Evolutionary conservation across 768 basidiomycete genomes (phyloP).

Genomic region (Amanita rimosa): DNA sequence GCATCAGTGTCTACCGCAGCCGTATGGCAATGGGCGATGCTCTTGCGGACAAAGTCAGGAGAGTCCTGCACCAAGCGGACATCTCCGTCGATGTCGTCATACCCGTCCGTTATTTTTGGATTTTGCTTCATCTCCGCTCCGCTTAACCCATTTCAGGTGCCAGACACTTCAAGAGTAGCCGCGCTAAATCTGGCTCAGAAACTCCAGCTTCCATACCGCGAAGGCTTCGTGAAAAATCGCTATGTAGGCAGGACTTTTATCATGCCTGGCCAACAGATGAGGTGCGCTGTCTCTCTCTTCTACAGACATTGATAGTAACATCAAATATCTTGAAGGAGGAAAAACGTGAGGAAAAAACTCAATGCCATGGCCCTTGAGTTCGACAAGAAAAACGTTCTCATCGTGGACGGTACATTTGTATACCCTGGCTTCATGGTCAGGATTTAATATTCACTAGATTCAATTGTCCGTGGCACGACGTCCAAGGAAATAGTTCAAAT

Average conservation of each 20-base stretch:
- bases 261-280: slow-evolving; percentile 98
- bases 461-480: slow-evolving; percentile 96
- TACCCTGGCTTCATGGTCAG: not conserved
- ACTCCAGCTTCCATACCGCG: slow-evolving; percentile 82
- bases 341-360: slow-evolving; percentile 90
- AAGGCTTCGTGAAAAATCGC: slow-evolving; percentile 98
- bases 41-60: slow-evolving; percentile 77
- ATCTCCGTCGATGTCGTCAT: slow-evolving; percentile 91
- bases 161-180: slow-evolving; percentile 94
- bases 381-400: slow-evolving; percentile 78
- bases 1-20: slow-evolving; percentile 93
- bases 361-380: slow-evolving; percentile 99
- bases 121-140: not conserved
- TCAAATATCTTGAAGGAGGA: slow-evolving; percentile 41
- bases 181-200: slow-evolving; percentile 93
- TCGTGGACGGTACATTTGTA: slow-evolving; percentile 74
- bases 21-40: slow-evolving; percentile 99
- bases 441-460: slow-evolving; percentile 44
- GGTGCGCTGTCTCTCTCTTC: slow-evolving; percentile 27
- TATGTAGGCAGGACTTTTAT: slow-evolving; percentile 98
- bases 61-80: slow-evolving; percentile 54
- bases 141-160: slow-evolving; percentile 43
- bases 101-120: slow-evolving; percentile 41
- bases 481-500: slow-evolving; percentile 98
- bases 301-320: not conserved